A percentile compares a stretch with the other conserved stretches of the same genome.
phyloP scores from a whole-genome alignment of 1,284 basidiomycete genomes.

The Xanthoconium separans region DNA sequence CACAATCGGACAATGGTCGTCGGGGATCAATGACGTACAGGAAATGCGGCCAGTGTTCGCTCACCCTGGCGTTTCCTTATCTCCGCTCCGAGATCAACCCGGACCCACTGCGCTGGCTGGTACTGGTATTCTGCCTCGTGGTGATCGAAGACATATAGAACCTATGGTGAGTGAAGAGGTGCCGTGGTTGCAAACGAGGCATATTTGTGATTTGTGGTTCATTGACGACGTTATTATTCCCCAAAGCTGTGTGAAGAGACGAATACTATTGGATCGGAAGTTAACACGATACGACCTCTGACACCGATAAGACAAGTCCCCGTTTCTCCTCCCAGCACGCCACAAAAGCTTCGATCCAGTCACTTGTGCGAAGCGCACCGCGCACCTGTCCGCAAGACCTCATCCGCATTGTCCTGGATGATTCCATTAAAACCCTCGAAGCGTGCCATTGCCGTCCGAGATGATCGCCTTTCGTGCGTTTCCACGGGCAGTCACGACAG shows the following conservation, averaged over 20 bases:
- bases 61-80: conserved; percentile 46
- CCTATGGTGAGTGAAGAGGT: conserved; percentile 21
- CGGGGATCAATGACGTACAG: conserved; percentile 19
- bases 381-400: conserved; percentile 15
- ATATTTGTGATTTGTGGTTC: conserved; percentile 1
- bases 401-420: conserved; percentile 30
- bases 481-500: conserved; percentile 41
- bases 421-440: conserved; percentile 16
- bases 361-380: conserved; percentile 10
- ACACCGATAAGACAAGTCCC: conserved; percentile 26
- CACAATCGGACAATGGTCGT: conserved; percentile 4
- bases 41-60: conserved; percentile 31
- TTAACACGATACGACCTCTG: conserved; percentile 5
- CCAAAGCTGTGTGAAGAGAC: conserved; percentile 11
- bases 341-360: conserved; percentile 25
- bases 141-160: conserved; percentile 14
- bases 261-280: background rate
- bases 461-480: conserved; percentile 33
- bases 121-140: conserved; percentile 12
- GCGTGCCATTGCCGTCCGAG: background rate
- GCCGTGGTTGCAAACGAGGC: conserved; percentile 1
- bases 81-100: conserved; percentile 39
- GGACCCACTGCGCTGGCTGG: conserved; percentile 6
- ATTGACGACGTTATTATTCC: conserved; percentile 1
- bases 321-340: conserved; percentile 24